Evolutionary conservation across 371 early-diverging fungal species (phyloP).

Genomic region (Batkoa obscura): DNA sequence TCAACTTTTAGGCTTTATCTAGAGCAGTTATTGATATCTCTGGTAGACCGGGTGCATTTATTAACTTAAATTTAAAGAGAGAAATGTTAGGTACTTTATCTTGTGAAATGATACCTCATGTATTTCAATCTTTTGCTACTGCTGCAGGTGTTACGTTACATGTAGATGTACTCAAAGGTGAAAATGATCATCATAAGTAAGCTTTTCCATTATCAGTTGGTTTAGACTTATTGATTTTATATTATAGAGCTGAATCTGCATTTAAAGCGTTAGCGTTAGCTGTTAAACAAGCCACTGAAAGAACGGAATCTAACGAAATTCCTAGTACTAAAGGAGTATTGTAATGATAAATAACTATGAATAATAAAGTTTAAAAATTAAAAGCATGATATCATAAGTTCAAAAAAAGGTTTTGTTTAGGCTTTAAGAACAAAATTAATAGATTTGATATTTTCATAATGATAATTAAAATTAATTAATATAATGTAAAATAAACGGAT

Average conservation of each 20-base stretch:
- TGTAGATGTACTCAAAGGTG: constrained; percentile 80
- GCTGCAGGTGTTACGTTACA: constrained; percentile 86
- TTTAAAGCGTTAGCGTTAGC: constrained; percentile 96
- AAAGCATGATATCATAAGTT: too few relatives aligned
- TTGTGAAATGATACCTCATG: constrained; percentile 94
- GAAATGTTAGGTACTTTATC: constrained; percentile 76
- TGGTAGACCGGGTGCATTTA: constrained; percentile 70
- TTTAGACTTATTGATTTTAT: neutral
- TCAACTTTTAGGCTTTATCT: constrained; percentile 43
- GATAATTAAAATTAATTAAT: too few relatives aligned
- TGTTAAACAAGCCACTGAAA: constrained; percentile 56
- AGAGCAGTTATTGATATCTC: constrained; percentile 94
- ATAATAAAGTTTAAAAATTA: neutral
- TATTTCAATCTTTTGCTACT: constrained; percentile 75
- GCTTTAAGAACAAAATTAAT: too few relatives aligned
- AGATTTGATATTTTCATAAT: too few relatives aligned
- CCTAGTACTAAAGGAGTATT: constrained; percentile 90
- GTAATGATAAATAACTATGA: constrained; percentile 13
- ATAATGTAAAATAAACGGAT: too few relatives aligned
- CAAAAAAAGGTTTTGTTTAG: too few relatives aligned
- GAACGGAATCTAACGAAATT: constrained; percentile 61
- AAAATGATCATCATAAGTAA: constrained; percentile 85
- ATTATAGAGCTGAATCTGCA: constrained; percentile 68
- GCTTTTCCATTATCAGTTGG: constrained; percentile 4
- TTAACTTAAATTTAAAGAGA: constrained; percentile 67